Conservation (phyloP, 352 stramenopile genomes). For the Hyaloperonospora brassicae region DNA sequence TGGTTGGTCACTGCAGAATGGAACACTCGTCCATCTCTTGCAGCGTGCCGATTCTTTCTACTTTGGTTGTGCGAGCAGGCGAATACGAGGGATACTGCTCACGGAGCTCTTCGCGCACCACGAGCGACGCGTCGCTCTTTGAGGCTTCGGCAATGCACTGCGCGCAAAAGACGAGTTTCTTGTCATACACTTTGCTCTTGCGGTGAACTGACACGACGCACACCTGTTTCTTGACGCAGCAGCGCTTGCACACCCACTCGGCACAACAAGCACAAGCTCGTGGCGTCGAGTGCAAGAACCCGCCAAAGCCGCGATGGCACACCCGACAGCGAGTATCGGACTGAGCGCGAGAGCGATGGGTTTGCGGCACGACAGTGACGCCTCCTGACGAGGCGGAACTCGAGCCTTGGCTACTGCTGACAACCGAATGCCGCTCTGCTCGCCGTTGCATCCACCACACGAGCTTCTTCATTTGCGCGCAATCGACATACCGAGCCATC, state of each 20-base stretch:
- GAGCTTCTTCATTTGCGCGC: constrained; percentile 44
- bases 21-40: constrained; percentile 7
- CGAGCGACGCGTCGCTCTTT: constrained; percentile 27
- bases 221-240: constrained; percentile 32
- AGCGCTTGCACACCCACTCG: constrained; percentile 33
- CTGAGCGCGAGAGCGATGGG: constrained; percentile 8
- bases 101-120: constrained; percentile 29
- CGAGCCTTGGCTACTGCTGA: constrained; percentile 30
- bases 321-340: constrained; percentile 21
- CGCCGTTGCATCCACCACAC: constrained; percentile 33
- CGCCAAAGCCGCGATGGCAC: constrained; percentile 25
- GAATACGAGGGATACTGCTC: constrained; percentile 25
- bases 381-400: constrained; percentile 24
- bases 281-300: constrained; percentile 23
- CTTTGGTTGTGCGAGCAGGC: constrained; percentile 24
- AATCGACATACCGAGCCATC: constrained; percentile 30
- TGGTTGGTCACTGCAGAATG: background rate
- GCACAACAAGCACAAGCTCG: constrained; percentile 25
- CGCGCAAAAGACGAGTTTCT: constrained; percentile 32
- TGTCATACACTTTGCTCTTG: constrained; percentile 33
- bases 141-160: constrained; percentile 30
- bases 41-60: constrained; percentile 6
- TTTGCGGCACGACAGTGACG: constrained; percentile 10
- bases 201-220: constrained; percentile 33
- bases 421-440: constrained; percentile 33